Percentiles rank a stretch among this genome's conserved stretches.
Evolutionary conservation across 345 rosid genomes (phyloP).

Genomic region (Lepidium sativum): DNA sequence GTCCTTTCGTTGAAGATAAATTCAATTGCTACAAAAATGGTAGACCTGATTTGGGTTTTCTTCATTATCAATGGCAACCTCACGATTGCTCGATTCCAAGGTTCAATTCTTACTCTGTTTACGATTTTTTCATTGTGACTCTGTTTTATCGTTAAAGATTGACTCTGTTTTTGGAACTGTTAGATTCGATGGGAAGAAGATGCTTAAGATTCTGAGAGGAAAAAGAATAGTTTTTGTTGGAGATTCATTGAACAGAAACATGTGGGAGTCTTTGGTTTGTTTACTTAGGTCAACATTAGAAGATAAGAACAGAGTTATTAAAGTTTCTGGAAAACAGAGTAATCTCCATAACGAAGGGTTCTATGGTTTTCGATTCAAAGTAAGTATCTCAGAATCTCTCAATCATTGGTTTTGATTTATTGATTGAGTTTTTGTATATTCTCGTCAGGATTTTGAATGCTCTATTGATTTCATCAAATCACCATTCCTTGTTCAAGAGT

Average conservation of each 20-base stretch:
- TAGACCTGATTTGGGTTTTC: slow-evolving; percentile 38
- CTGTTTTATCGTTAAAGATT: not conserved
- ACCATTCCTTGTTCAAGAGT: slow-evolving; percentile 58
- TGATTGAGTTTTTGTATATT: not conserved
- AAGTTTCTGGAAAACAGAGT: slow-evolving; percentile 32
- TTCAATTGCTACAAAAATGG: slow-evolving; percentile 63
- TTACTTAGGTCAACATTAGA: slow-evolving; percentile 45
- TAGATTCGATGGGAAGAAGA: slow-evolving; percentile 53
- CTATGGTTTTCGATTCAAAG: slow-evolving; percentile 43
- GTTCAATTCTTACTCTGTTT: slow-evolving; percentile 17
- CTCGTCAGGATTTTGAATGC: slow-evolving; percentile 37
- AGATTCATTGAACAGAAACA: slow-evolving; percentile 60
- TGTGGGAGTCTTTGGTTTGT: slow-evolving; percentile 75
- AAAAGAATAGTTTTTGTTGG: slow-evolving; percentile 63
- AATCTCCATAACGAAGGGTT: slow-evolving; percentile 37
- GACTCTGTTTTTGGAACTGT: not conserved
- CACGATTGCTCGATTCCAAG: slow-evolving; percentile 54
- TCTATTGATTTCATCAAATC: slow-evolving; percentile 52
- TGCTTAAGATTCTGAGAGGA: slow-evolving; percentile 51
- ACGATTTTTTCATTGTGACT: not conserved
- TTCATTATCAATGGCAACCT: slow-evolving; percentile 44
- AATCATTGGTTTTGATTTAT: not conserved
- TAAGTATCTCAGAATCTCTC: not conserved
- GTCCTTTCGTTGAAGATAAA: slow-evolving; percentile 47
- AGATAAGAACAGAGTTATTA: slow-evolving; percentile 40